Evolutionary conservation across 176 grass and related monocot genomes (phyloP), one percentile per base, ranked within the genome.

Genomic region (Neostapfia colusana): DNA sequence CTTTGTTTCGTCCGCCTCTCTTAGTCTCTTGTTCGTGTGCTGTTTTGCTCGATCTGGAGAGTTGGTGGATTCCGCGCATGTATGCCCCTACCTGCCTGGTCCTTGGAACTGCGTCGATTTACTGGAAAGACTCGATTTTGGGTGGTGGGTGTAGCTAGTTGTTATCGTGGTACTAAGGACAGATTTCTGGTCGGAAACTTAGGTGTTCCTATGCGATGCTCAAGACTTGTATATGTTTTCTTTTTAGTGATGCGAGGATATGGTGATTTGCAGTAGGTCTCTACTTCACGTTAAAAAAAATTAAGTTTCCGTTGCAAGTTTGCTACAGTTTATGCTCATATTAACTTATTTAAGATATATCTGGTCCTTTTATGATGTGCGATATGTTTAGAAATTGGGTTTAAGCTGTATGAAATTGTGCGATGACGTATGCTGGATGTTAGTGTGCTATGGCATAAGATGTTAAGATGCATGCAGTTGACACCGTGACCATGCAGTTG

Each of bases 21-120:
- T 18, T 15, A 31, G 3, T n/a, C 27, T 38, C 12, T 26, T 65
- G 20, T 8, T 63, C 39, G 27, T 20, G 18, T 36, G 67, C 57
- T 16, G 36, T 6, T 41, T 65, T 7, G 6, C 31, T 35, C 61
- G 75, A 83, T 88, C 70, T 79, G 62, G 31, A 3, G 0, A 10
- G 8, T 21, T 1, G 3, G 26, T 25, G 51, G n/a, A 2, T 51
- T 53, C 38, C 51, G 2, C 25, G 46, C 28, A 4, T 40, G 53
- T 66, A 20, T 44, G 13, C 59, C 0, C 7, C 25, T 65, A 60
- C 60, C 57, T 48, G 26, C 10, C 31, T 10, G 9, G 0, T 7
- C 0, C 28, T 11, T 27, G 76, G 86, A 88, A 84, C 86, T 80
- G 55, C 15, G 36, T 0, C 5, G 53, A 37, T 74, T 83, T 0